Percentiles rank a stretch among this genome's conserved stretches.
Conservation (phyloP, 768 basidiomycete genomes). For the Calocera cornea region DNA sequence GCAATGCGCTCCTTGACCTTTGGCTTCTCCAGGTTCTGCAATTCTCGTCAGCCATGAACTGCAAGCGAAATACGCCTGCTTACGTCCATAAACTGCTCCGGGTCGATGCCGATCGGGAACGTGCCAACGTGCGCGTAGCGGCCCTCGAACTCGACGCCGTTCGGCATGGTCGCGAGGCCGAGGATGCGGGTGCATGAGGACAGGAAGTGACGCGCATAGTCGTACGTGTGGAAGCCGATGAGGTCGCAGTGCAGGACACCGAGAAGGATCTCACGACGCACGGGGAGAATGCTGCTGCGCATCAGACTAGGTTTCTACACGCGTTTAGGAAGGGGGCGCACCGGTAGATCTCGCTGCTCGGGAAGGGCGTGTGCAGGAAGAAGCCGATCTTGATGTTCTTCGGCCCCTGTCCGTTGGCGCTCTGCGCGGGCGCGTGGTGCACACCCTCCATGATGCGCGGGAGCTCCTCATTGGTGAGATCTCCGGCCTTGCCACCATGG, state of each 20-base stretch:
- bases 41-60: background rate
- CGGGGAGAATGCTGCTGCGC: constrained; percentile 70
- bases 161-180: constrained; percentile 90
- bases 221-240: constrained; percentile 99
- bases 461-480: constrained; percentile 17
- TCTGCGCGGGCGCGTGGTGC: background rate
- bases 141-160: constrained; percentile 92
- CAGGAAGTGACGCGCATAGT: constrained; percentile 98
- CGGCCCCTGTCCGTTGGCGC: constrained; percentile 15
- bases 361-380: constrained; percentile 98
- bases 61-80: constrained; percentile 9
- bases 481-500: constrained; percentile 32
- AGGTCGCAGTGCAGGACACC: constrained; percentile 92
- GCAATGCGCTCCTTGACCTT: constrained; percentile 69
- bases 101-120: constrained; percentile 98
- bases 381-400: constrained; percentile 78
- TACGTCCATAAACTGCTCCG: constrained; percentile 75
- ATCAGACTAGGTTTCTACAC: background rate
- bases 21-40: constrained; percentile 62
- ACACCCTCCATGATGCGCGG: background rate
- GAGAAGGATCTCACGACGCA: constrained; percentile 92
- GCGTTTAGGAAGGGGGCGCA: constrained; percentile 25
- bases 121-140: constrained; percentile 94
- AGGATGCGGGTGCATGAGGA: constrained; percentile 96
- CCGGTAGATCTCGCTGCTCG: constrained; percentile 95